Evolutionary conservation across 805 yeast genomes (phyloP).

Genomic region (Kregervanrija fluxuum): DNA sequence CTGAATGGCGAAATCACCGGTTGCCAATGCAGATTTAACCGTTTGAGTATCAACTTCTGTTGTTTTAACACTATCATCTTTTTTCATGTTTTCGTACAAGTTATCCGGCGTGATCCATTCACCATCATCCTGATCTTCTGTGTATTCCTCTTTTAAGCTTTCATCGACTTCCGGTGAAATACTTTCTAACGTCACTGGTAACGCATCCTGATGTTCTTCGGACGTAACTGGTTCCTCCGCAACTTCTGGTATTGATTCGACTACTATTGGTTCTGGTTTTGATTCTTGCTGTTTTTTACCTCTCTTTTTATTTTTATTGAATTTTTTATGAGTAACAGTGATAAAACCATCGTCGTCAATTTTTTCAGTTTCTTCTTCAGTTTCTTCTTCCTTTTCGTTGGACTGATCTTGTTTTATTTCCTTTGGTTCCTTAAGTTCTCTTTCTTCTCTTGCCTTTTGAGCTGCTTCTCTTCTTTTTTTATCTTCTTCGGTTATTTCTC

Average conservation of each 20-base stretch:
- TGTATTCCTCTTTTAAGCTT: constrained; percentile 34
- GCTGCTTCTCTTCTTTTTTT: constrained; percentile 25
- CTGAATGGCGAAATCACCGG: constrained; percentile 97
- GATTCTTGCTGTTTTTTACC: constrained; percentile 1
- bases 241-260: constrained; percentile 6
- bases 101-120: constrained; percentile 94
- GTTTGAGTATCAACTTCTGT: constrained; percentile 26
- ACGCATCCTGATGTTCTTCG: constrained; percentile 6
- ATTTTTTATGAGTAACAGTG: constrained; percentile 8
- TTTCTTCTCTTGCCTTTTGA: constrained; percentile 9
- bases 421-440: constrained; percentile 5
- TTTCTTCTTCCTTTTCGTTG: constrained; percentile 11
- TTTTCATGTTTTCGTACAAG: constrained; percentile 57
- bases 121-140: constrained; percentile 72
- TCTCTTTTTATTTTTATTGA: constrained; percentile 5
- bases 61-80: constrained; percentile 38
- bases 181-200: not conserved
- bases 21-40: constrained; percentile 77
- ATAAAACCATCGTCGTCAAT: constrained; percentile 14
- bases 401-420: constrained; percentile 3
- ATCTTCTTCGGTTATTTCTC: constrained; percentile 34
- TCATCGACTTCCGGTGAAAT: constrained; percentile 9
- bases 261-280: not conserved
- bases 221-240: constrained; percentile 8
- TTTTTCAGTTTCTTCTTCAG: constrained; percentile 10